These are phyloP conservation scores for Scedosporium minutisporum DNA, from an alignment of 2,329 filamentous ascomycete species.

Conservation along the genomic window DNA sequence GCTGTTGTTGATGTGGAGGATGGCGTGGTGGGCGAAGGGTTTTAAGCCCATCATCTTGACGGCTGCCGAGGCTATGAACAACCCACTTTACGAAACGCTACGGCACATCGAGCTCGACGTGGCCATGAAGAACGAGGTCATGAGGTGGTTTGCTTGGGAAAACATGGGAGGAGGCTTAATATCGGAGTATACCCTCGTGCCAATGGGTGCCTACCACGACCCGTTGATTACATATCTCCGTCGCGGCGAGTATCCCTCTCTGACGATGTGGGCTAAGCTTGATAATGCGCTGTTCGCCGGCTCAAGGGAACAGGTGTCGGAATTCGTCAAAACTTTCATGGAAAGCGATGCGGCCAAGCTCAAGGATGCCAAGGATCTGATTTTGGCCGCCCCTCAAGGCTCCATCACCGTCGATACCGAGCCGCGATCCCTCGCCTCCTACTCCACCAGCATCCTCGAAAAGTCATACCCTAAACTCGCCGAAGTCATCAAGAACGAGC, in stretches of 20 bases:
- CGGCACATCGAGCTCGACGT: constrained; percentile 52
- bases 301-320: constrained; percentile 51
- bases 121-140: constrained; percentile 58
- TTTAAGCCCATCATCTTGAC: constrained; percentile 79
- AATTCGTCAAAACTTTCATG: constrained; percentile 52
- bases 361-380: constrained; percentile 50
- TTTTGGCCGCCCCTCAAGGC: constrained; percentile 48
- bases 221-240: constrained; percentile 62
- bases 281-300: constrained; percentile 66
- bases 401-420: constrained; percentile 56
- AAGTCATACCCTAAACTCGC: constrained; percentile 59
- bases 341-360: constrained; percentile 41
- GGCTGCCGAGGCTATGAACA: constrained; percentile 69
- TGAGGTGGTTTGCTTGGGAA: constrained; percentile 88
- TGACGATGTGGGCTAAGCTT: constrained; percentile 67
- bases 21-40: constrained; percentile 92
- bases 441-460: constrained; percentile 53
- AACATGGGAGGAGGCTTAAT: constrained; percentile 80
- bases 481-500: constrained; percentile 47
- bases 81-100: constrained; percentile 66
- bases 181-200: constrained; percentile 68
- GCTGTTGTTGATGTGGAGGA: constrained; percentile 76
- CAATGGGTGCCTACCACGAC: constrained; percentile 72
- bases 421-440: constrained; percentile 65
- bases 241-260: constrained; percentile 60